These are phyloP conservation scores for Boechera divaricarpa DNA, from an alignment of 345 rosid genomes.

Conservation along the genomic window DNA sequence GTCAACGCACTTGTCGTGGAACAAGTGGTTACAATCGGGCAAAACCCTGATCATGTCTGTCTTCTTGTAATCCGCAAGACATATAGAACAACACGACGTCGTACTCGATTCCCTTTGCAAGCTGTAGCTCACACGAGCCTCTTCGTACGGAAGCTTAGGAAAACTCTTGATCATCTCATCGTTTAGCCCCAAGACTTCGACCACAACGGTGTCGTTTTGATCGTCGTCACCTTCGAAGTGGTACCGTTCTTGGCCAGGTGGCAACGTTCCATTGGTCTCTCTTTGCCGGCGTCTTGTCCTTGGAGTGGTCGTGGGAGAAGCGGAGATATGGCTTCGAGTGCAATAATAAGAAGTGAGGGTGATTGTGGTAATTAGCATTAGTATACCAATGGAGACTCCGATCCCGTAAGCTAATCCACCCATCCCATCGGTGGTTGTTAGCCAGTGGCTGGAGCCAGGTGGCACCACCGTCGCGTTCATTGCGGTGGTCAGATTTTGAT, in stretches of 20 bases:
- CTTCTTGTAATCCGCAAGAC: constrained; percentile 78
- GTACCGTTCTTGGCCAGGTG: constrained; percentile 18
- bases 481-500: not conserved
- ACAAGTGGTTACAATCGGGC: constrained; percentile 80
- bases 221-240: not conserved
- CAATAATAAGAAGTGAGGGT: constrained; percentile 53
- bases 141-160: constrained; percentile 72
- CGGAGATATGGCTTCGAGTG: constrained; percentile 39
- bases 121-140: constrained; percentile 52
- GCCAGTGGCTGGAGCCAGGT: constrained; percentile 20
- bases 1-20: constrained; percentile 77
- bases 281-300: constrained; percentile 34
- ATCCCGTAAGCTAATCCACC: constrained; percentile 58
- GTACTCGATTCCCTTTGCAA: constrained; percentile 53
- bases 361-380: constrained; percentile 53
- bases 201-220: constrained; percentile 34
- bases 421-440: constrained; percentile 36
- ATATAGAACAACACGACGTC: constrained; percentile 70
- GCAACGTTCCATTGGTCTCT: constrained; percentile 14
- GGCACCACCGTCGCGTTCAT: constrained; percentile 33
- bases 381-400: constrained; percentile 56
- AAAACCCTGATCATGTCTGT: constrained; percentile 60
- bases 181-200: constrained; percentile 62
- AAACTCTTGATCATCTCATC: constrained; percentile 70
- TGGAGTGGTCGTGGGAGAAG: constrained; percentile 33